These are phyloP conservation scores for Pugionium cornutum DNA, from an alignment of 345 rosid species.

Conservation along the genomic window DNA sequence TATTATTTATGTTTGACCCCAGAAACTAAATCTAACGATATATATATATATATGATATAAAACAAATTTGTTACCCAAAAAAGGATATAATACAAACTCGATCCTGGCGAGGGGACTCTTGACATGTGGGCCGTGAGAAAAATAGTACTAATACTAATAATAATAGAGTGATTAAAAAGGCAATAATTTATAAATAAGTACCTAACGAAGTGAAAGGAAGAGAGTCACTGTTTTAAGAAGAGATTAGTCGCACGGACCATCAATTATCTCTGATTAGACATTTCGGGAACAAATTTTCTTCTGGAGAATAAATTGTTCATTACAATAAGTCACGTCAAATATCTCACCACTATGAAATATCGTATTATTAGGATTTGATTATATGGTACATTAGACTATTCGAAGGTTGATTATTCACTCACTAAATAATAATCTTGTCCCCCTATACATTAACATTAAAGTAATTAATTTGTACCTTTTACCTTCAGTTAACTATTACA, in stretches of 20 bases:
- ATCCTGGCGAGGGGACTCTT: slow-evolving; percentile 23
- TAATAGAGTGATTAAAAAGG: slow-evolving; percentile 11
- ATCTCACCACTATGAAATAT: not conserved
- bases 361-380: not conserved
- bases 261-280: slow-evolving; percentile 30
- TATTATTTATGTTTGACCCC: not conserved
- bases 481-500: not conserved
- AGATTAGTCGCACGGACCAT: slow-evolving; percentile 34
- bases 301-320: slow-evolving; percentile 8
- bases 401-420: not conserved
- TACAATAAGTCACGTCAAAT: slow-evolving; percentile 17
- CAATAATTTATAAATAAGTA: slow-evolving; percentile 22
- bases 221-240: slow-evolving; percentile 29
- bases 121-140: slow-evolving; percentile 35
- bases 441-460: not conserved
- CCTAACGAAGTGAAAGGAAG: slow-evolving; percentile 26
- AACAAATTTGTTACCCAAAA: no score
- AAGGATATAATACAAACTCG: not conserved
- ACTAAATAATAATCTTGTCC: slow-evolving; percentile 24
- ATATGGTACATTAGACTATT: not conserved
- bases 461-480: slow-evolving; percentile 5
- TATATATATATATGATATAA: not conserved
- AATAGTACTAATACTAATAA: slow-evolving; percentile 5
- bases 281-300: slow-evolving; percentile 14
- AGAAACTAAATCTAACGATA: not conserved